Evolutionary conservation across 208 protist genomes (phyloP).

Genomic region (Trypanosoma scelopori): DNA sequence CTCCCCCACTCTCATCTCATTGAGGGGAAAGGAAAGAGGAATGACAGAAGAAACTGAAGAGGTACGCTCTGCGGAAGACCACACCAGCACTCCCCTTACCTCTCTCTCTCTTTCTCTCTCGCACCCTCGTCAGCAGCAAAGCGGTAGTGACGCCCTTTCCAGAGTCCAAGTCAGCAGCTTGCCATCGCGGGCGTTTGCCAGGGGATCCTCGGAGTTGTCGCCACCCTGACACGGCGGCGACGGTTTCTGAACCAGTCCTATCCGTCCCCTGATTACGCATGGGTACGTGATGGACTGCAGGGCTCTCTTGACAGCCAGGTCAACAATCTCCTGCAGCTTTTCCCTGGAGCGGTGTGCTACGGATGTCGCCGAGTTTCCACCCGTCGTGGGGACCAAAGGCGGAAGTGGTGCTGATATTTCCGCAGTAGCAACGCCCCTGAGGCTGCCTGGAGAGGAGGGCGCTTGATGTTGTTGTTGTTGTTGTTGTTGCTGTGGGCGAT

Average conservation of each 20-base stretch:
- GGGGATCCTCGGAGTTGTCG: neutral
- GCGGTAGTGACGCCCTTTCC: constrained; percentile 48
- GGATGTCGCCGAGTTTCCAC: neutral
- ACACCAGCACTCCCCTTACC: too few species aligned
- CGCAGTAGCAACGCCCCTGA: neutral
- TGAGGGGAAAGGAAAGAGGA: too few species aligned
- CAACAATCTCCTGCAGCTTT: constrained; percentile 75
- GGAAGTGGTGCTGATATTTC: constrained; percentile 6
- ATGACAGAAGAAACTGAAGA: neutral
- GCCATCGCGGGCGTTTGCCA: neutral
- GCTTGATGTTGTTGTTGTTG: constrained; percentile 1
- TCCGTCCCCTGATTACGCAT: constrained; percentile 51
- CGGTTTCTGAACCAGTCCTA: constrained; percentile 1
- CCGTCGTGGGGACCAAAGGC: neutral
- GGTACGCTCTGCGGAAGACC: neutral
- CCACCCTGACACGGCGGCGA: neutral
- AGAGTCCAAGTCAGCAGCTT: constrained; percentile 44
- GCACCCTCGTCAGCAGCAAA: constrained; percentile 36
- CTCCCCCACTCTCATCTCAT: too few species aligned
- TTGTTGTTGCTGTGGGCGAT: neutral
- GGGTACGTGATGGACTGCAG: constrained; percentile 70
- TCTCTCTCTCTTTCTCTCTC: too few species aligned
- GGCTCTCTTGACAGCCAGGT: constrained; percentile 52
- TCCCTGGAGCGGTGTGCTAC: constrained; percentile 37
- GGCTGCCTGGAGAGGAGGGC: neutral